Conservation (phyloP, 176 grass and related monocot species). For the Saccharum officinarum region DNA sequence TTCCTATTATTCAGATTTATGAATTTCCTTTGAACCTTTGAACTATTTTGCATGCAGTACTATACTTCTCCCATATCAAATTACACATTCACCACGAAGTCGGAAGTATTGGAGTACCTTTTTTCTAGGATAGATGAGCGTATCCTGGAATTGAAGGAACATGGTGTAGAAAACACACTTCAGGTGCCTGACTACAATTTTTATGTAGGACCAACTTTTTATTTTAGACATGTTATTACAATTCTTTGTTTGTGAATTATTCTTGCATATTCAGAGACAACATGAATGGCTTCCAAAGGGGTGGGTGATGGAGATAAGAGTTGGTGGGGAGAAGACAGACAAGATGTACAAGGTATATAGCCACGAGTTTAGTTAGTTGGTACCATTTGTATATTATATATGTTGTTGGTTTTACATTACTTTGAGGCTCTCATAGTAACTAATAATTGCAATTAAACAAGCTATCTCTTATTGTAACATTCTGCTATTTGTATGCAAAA, state of each 20-base stretch:
- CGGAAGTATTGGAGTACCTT: no score
- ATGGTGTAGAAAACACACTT: no score
- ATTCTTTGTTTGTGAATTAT: not conserved
- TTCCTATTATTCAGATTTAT: no score
- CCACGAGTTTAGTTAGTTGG: not conserved
- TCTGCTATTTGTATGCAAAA: not conserved
- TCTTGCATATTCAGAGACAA: not conserved
- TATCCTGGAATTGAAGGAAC: no score
- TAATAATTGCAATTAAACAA: not conserved
- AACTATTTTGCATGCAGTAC: no score
- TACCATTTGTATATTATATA: not conserved
- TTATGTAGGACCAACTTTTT: not conserved
- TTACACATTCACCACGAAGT: no score
- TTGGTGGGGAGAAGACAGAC: slow-evolving; percentile 26
- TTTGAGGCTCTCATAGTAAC: not conserved
- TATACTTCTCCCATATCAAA: no score
- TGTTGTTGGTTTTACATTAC: not conserved
- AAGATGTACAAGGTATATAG: slow-evolving; percentile 53
- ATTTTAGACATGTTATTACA: not conserved
- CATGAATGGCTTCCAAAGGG: slow-evolving; percentile 39
- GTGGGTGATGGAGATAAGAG: slow-evolving; percentile 56
- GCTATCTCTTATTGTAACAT: not conserved
- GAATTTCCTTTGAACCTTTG: no score
- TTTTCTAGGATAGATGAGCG: no score
- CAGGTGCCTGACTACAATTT: not conserved